These are phyloP conservation scores for Monosporascus cannonballus DNA, from an alignment of 2,329 filamentous ascomycete species.

Conservation along the genomic window DNA sequence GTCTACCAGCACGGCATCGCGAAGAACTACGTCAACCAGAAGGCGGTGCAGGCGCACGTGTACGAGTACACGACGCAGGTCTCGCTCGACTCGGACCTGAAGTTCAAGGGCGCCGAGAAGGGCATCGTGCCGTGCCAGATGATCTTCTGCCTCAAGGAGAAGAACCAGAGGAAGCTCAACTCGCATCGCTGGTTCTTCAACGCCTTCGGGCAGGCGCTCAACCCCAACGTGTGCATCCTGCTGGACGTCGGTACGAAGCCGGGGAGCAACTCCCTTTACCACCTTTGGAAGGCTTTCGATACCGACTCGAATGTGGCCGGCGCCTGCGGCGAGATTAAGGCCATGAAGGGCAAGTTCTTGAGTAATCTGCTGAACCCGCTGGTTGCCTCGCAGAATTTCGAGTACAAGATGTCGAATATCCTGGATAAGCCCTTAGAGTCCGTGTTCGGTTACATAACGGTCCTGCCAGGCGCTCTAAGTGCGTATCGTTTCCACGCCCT, in stretches of 20 bases:
- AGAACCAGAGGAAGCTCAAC: constrained; percentile 96
- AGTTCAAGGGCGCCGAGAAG: constrained; percentile 99
- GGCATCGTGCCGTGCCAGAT: constrained; percentile 97
- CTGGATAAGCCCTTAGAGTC: constrained; percentile 96
- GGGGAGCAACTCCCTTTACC: constrained; percentile 84
- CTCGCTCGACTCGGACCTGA: constrained; percentile 87
- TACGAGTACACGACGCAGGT: constrained; percentile 99
- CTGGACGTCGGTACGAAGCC: constrained; percentile 95
- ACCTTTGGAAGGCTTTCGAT: constrained; percentile 98
- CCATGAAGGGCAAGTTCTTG: constrained; percentile 80
- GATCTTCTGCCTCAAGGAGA: constrained; percentile 97
- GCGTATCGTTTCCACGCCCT: constrained; percentile 92
- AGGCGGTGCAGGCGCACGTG: constrained; percentile 90
- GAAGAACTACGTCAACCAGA: constrained; percentile 96
- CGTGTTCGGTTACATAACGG: constrained; percentile 94
- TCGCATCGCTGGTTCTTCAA: constrained; percentile 99
- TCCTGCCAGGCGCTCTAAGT: constrained; percentile 96
- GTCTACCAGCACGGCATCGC: constrained; percentile 98
- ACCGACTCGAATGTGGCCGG: constrained; percentile 96
- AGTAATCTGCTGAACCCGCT: constrained; percentile 89
- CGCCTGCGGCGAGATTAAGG: constrained; percentile 97
- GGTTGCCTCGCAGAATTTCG: constrained; percentile 95
- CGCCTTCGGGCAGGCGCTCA: constrained; percentile 85
- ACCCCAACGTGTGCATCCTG: constrained; percentile 93
- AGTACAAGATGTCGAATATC: constrained; percentile 99